phyloP scores from a whole-genome alignment of 352 stramenopile species.

The Phytophthora nicotianae region DNA sequence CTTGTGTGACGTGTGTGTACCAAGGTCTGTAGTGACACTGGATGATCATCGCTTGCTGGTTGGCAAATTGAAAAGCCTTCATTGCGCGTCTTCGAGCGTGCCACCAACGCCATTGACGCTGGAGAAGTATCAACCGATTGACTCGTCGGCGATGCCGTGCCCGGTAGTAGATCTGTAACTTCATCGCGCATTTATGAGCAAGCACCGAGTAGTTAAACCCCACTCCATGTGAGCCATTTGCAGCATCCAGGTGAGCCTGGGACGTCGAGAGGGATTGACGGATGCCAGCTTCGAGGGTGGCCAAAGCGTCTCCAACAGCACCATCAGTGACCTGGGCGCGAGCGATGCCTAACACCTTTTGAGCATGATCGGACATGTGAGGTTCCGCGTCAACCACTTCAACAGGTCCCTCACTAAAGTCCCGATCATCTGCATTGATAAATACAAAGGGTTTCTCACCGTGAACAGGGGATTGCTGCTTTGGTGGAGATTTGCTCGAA shows the following conservation, averaged over 20 bases:
- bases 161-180: slow-evolving; percentile 47
- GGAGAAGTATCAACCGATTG: slow-evolving; percentile 29
- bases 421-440: no score
- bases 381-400: neutral
- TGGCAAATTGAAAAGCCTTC: slow-evolving; percentile 22
- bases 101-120: slow-evolving; percentile 46
- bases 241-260: slow-evolving; percentile 19
- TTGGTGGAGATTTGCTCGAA: neutral
- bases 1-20: slow-evolving; percentile 13
- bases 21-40: slow-evolving; percentile 44
- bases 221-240: slow-evolving; percentile 22
- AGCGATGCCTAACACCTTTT: slow-evolving; percentile 18
- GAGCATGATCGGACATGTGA: slow-evolving; percentile 23
- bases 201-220: slow-evolving; percentile 53
- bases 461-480: neutral
- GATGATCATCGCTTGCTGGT: slow-evolving; percentile 34
- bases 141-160: slow-evolving; percentile 37
- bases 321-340: slow-evolving; percentile 26
- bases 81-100: slow-evolving; percentile 10
- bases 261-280: slow-evolving; percentile 45
- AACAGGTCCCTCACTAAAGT: neutral
- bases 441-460: neutral
- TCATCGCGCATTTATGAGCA: slow-evolving; percentile 41
- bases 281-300: slow-evolving; percentile 54
- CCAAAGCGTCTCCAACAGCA: slow-evolving; percentile 42